Base-by-base conservation (phyloP, 345 rosid genomes). In the Populus euphratica region DNA sequence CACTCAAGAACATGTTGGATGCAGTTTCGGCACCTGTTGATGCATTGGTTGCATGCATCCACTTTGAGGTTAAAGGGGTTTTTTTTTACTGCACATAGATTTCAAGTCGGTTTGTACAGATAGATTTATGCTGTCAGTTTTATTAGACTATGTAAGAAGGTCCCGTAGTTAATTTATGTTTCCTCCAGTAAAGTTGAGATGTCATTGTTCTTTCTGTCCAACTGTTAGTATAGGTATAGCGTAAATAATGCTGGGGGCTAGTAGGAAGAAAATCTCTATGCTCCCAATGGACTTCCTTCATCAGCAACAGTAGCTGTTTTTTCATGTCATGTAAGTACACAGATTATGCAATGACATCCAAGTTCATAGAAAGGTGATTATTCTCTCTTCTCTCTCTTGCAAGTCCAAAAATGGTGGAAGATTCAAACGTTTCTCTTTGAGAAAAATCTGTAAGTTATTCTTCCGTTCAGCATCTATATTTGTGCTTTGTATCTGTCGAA, bases 21-120 rank as follows among this genome's bases (percentile, higher is more conserved):
- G 93, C 90, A 91, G 99, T 83, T 93, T 96, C n/a, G 99, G 99
- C 59, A 89, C 90, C 33, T 88, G 89, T 91, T 96, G 84, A 92
- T 41, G 33, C 20, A 21, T 23, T 6, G 29, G 43, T 49, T 56
- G 47, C n/a, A n/a, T n/a, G n/a, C 17, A 33, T 39, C 31, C 56
- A 76, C 77, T 21, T 74, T 62, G 44, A 77, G 77, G 77, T 41
- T 61, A 52, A 69, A 78, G 38, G 79, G 43, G 78, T 78, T 76
- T 63, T 73, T 78, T 76, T 63, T 73, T 70, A 79, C 13, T 91
- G 90, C 88, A 86, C 91, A 87, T 87, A 88, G 82, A 76, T 75
- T 83, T 83, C 81, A 69, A 79, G 75, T 76, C 80, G 80, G 83
- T 69, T 72, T 91, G 95, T 91, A 89, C 88, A 91, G 85, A 80